phyloP scores from a whole-genome alignment of 208 protist genomes.

The Crithidia sp. region DNA sequence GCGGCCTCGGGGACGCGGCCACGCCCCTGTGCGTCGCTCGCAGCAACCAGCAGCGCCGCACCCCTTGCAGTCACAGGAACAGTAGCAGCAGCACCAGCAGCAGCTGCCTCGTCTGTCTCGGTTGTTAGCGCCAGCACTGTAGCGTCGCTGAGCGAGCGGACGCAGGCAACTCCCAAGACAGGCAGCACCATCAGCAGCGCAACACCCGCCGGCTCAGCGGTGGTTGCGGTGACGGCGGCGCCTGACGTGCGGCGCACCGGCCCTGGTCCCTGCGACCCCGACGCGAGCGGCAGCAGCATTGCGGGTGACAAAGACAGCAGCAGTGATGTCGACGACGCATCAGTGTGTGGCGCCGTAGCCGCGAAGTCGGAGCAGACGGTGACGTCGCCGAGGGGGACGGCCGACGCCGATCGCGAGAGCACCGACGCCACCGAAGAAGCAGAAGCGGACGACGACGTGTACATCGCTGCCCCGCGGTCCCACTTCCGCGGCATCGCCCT shows the following conservation, averaged over 20 bases:
- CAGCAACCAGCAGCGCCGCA: too few species aligned
- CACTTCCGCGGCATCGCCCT: constrained; percentile 29
- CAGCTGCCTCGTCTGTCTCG: background rate
- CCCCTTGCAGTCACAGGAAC: background rate
- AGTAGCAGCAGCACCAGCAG: background rate
- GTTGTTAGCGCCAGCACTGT: constrained; percentile 4
- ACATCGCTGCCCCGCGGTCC: background rate
- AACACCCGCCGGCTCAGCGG: background rate
- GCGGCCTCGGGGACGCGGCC: too few species aligned
- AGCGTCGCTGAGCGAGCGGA: constrained; percentile 8
- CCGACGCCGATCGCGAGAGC: background rate
- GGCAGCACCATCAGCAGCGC: constrained; percentile 10
- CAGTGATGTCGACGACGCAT: background rate
- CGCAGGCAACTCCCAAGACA: background rate
- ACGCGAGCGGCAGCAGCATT: background rate
- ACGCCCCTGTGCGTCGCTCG: too few species aligned
- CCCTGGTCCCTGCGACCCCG: background rate
- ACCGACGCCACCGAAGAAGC: too few species aligned
- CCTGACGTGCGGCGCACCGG: background rate
- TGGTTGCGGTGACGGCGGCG: background rate
- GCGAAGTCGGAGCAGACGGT: background rate
- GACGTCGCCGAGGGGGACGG: background rate
- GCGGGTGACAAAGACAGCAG: background rate
- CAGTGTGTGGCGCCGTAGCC: too few species aligned
- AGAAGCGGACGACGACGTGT: background rate